Base-by-base conservation (phyloP, 345 rosid species). In the Sonneratia caseolaris region DNA sequence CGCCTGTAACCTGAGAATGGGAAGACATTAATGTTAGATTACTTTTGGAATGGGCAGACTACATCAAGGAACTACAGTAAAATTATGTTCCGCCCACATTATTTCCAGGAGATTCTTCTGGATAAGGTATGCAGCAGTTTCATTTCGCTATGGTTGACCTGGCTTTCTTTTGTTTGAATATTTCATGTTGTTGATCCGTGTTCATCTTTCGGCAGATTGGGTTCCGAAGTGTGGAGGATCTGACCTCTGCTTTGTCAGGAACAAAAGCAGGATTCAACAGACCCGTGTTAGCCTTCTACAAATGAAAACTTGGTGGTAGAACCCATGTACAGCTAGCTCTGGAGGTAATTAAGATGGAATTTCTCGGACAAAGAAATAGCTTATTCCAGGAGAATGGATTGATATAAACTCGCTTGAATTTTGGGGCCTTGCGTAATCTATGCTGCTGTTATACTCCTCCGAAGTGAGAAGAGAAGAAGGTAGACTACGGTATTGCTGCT, bases 91-190 rank as follows among this genome's bases (percentile, higher is more conserved):
- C 84, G 76, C 32, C 98, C 98, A 7, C 81, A 86, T 5, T 57
- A 64, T 36, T 92, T 95, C 80, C 87, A 76, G 75, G 97, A 92
- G 69, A 86, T 90, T 78, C 98, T 95, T 71, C 83, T 95, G 47
- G 98, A 95, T 70, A 92, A 92, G 96, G 99, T 90, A 86, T 1
- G 38, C 32, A 66, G 18, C 35, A 27, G 61, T 22, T 22, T 55
- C 27, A 9, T 56, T 40, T 49, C 67, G 1, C 9, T 59, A 64
- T 47, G 57, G 35, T 37, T 24, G 16, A 4, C 38, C 53, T 56
- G 59, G 16, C 16, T 37, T 4, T 62, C 32, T 22, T 49, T 38
- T 43, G 19, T 53, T 19, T 53, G 59, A 53, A 47, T 71, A 35
- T 43, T 21, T 55, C 12, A 21, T 14, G 36, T 69, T 36, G 55